Conservation (phyloP, 805 yeast genomes). For the Kregervanrija delftensis region DNA sequence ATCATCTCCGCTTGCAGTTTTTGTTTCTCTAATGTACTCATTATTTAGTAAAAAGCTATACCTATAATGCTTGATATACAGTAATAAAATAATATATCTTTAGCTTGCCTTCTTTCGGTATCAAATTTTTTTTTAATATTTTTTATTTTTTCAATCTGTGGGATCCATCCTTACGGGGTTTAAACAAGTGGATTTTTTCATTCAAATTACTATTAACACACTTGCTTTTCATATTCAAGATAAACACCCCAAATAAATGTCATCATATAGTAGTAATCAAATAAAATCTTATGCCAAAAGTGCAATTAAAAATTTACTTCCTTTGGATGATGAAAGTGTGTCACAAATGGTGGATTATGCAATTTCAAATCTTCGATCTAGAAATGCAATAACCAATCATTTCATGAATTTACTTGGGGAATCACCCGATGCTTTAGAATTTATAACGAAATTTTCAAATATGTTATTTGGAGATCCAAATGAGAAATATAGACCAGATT, state of each 20-base stretch:
- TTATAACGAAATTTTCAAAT: slow-evolving; percentile 38
- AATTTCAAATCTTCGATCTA: slow-evolving; percentile 33
- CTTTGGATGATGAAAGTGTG: slow-evolving; percentile 52
- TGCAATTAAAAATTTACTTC: slow-evolving; percentile 33
- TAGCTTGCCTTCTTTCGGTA: too few species aligned
- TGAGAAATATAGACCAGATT: neutral
- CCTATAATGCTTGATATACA: neutral
- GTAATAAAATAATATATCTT: neutral
- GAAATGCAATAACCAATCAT: slow-evolving; percentile 44
- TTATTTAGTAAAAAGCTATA: too few species aligned
- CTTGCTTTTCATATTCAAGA: neutral
- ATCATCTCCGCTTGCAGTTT: neutral
- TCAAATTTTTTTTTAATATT: too few species aligned
- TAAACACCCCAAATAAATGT: slow-evolving; percentile 1
- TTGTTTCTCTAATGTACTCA: too few species aligned
- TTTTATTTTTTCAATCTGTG: too few species aligned
- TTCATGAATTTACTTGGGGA: slow-evolving; percentile 53
- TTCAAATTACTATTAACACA: neutral
- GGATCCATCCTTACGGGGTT: too few species aligned
- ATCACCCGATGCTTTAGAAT: slow-evolving; percentile 42
- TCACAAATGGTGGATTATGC: slow-evolving; percentile 51
- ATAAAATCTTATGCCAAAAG: slow-evolving; percentile 18
- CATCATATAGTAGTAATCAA: slow-evolving; percentile 17
- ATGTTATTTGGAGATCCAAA: slow-evolving; percentile 29
- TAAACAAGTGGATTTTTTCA: neutral